These are phyloP conservation scores for Trypanosoma theileri DNA, from an alignment of 208 protist species.

Conservation along the genomic window DNA sequence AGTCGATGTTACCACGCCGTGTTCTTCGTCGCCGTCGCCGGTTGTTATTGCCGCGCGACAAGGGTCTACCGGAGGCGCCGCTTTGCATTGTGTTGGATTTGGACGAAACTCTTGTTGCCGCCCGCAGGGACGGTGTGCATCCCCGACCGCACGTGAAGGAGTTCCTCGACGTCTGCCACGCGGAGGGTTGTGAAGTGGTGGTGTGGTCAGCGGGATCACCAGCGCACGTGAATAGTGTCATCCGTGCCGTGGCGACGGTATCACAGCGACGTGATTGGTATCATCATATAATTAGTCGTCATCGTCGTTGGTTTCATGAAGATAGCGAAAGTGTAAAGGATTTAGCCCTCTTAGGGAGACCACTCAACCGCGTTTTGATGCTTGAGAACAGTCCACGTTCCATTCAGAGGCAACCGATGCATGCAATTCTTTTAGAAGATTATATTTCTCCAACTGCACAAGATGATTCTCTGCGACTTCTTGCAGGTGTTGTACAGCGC, in stretches of 20 bases:
- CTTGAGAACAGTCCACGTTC: constrained; percentile 86
- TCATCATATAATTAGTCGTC: constrained; percentile 78
- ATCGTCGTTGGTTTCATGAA: constrained; percentile 59
- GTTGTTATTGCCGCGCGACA: constrained; percentile 17
- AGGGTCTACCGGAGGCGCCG: constrained; percentile 13
- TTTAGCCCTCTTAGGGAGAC: constrained; percentile 49
- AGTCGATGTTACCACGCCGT: neutral
- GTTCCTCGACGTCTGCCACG: constrained; percentile 50
- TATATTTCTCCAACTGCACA: constrained; percentile 45
- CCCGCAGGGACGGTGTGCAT: constrained; percentile 53
- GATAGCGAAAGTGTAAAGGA: constrained; percentile 61
- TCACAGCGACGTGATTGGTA: constrained; percentile 63
- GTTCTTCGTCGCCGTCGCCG: neutral
- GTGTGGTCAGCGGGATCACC: constrained; percentile 69
- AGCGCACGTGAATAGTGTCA: constrained; percentile 68
- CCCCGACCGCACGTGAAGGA: constrained; percentile 52
- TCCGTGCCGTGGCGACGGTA: constrained; percentile 43
- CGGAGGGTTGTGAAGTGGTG: constrained; percentile 70
- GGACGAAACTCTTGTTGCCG: constrained; percentile 77
- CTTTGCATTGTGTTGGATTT: constrained; percentile 81
- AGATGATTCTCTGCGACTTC: constrained; percentile 54
- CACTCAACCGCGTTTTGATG: constrained; percentile 51
- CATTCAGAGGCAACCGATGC: constrained; percentile 45
- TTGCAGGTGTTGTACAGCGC: constrained; percentile 49
- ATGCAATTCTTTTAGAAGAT: constrained; percentile 74